phyloP scores from a whole-genome alignment of 306 rosid species.

The Dalbergia cultrata region DNA sequence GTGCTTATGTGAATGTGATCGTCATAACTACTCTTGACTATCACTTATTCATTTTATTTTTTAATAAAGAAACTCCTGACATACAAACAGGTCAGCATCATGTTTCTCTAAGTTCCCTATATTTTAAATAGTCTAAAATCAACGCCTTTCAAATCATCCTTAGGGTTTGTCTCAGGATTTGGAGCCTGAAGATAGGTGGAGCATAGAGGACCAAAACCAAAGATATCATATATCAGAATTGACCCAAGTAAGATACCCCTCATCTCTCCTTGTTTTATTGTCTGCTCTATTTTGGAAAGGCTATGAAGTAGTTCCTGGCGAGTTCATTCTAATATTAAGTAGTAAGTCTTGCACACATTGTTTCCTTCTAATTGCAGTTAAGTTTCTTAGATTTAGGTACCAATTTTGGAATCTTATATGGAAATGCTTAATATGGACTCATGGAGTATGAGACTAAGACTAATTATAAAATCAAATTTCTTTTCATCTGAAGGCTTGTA shows the following conservation, averaged over 20 bases:
- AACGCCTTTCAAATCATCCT: constrained; percentile 28
- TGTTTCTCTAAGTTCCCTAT: constrained; percentile 22
- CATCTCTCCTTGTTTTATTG: constrained; percentile 24
- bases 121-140: constrained; percentile 7
- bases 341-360: background rate
- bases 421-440: constrained; percentile 12
- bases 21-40: background rate
- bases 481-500: constrained; percentile 25
- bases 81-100: background rate
- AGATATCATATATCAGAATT: constrained; percentile 47
- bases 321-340: constrained; percentile 1
- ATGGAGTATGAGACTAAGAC: background rate
- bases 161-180: constrained; percentile 68
- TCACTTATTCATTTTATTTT: no score
- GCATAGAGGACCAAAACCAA: constrained; percentile 48
- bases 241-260: constrained; percentile 53
- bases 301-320: background rate
- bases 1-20: constrained; percentile 12
- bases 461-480: background rate
- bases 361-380: constrained; percentile 13
- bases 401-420: constrained; percentile 35
- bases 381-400: constrained; percentile 23
- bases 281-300: constrained; percentile 11
- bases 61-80: no score
- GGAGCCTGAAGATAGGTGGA: constrained; percentile 53